Conservation (phyloP, 352 stramenopile species). For the Phytophthora colocasiae region DNA sequence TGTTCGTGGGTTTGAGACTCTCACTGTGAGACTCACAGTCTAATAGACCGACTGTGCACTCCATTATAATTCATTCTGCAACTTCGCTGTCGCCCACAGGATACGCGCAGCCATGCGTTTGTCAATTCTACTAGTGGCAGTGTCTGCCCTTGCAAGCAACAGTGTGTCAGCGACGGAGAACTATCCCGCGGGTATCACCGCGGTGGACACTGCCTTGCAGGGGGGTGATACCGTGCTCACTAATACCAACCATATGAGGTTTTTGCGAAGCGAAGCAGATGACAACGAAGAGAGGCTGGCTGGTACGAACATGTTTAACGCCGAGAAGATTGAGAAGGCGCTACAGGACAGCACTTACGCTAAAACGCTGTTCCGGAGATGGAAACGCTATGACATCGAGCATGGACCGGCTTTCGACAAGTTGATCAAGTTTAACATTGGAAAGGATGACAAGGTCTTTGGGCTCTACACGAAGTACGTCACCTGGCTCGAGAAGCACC, state of each 20-base stretch:
- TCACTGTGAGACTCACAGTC: too few species aligned
- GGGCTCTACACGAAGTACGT: too few species aligned
- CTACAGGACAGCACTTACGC: slow-evolving; percentile 8
- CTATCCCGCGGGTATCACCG: background rate
- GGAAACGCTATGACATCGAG: slow-evolving; percentile 1
- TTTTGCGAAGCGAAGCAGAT: background rate
- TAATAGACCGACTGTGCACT: too few species aligned
- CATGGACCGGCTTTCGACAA: background rate
- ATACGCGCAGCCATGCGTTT: background rate
- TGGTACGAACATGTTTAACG: slow-evolving; percentile 13
- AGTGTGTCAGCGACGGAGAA: background rate
- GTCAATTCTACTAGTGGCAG: background rate
- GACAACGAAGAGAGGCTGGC: slow-evolving; percentile 7
- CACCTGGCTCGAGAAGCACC: too few species aligned
- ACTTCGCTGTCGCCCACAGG: background rate
- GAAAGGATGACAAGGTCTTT: too few species aligned
- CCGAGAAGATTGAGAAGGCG: slow-evolving; percentile 5
- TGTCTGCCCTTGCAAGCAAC: background rate
- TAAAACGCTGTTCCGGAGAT: slow-evolving; percentile 11
- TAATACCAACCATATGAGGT: background rate
- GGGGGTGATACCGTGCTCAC: background rate
- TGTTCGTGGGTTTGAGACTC: background rate
- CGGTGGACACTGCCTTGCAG: too few species aligned
- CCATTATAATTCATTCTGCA: background rate
- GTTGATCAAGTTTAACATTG: too few species aligned